Evolutionary conservation across 768 basidiomycete species (phyloP), one percentile per base, ranked within the genome.

Genomic region (Lactarius sp.): DNA sequence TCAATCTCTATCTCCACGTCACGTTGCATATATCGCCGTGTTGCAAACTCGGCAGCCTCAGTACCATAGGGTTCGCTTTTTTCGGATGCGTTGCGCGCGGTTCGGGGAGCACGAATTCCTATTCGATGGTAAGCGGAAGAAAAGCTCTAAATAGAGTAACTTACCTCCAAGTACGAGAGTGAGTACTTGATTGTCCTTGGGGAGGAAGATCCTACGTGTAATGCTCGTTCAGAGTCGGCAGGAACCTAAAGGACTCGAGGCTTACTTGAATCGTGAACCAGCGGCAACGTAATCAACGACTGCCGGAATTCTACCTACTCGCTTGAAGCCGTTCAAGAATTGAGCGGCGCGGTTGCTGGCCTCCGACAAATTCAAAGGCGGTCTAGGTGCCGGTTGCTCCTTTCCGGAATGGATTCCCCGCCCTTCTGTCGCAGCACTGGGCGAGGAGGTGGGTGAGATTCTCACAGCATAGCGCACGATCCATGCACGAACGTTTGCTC

Each of bases 1-100:
- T 96, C 92, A 52, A 98, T 86, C 69, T 92, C 90, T 63, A 98
- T 86, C 73, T 99, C 96, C 6, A 93, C 86, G 70, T 99, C 96
- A 34, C 96, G 85, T 73, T 99, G 96, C 88, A 98, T 88, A 72
- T 88, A 94, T 65, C 83, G 82, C 49, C 85, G 83, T 8, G 83
- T 82, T 3, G 92, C 81, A 69, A 91, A 98, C 44, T 92, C 88
- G 5, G 83, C 78, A 5, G 94, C 85, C 71, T 99, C 96, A 1
- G 73, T 69, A 16, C 96, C 97, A 73, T 80, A 98, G 2, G 94
- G 91, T 71, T 99, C 96, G 54, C 86, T 80, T 75, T 94, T 94
- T 67, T 98, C 97, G 6, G 84, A 84, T 12, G 80, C 56, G 72
- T 76, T 90, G 52, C 97, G 85, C 22, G 92, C 90, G 1, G 91